Base-by-base conservation (phyloP, 345 rosid species). In the Lagerstroemia speciosa region DNA sequence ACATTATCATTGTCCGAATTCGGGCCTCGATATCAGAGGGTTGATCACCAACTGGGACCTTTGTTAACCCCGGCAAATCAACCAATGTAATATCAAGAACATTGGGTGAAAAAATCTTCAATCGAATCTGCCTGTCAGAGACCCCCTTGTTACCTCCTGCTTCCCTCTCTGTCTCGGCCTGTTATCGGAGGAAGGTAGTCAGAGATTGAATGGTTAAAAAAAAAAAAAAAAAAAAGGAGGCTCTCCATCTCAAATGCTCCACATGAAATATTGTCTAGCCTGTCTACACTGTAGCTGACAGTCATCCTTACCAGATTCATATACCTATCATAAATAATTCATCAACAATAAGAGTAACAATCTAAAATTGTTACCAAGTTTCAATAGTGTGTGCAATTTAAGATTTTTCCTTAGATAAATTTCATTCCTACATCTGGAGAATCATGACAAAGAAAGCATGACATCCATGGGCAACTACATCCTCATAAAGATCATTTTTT, bases 1-100 rank as follows among this genome's bases (percentile, higher is more conserved):
- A 85, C 94, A 91, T 83, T 65, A 93, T 93, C 98, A 93, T 93
- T 5, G 96, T 93, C 74, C 98, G 83, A 65, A 91, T 93, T 53
- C 88, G 90, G 24, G 96, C 90, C 84, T 93, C 98, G 41, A 93
- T 93, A 66, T 91, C 98, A 29, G 84, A 78, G 10, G 98, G 98
- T 78, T 93, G 98, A 77, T 91, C 97, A 62, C 98, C 98, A 40
- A 93, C 97, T 65, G 97, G 97, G 69, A 93, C 98, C 78, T 93
- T 93, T 14, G 97, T 93, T 71, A 91, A 86, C 62, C 98, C 98
- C 65, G 98, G 98, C 67, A 93, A 85, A 82, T 93, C 98, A 72
- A 93, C 98, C 68, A 93, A 89, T 48, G 93, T 86, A 30, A 93
- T 93, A 81, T 91, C 94, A 62, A 93, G 84, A 74, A 93, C 97